Evolutionary conservation across 345 rosid species (phyloP).

Genomic region (Sisymbrium irio): DNA sequence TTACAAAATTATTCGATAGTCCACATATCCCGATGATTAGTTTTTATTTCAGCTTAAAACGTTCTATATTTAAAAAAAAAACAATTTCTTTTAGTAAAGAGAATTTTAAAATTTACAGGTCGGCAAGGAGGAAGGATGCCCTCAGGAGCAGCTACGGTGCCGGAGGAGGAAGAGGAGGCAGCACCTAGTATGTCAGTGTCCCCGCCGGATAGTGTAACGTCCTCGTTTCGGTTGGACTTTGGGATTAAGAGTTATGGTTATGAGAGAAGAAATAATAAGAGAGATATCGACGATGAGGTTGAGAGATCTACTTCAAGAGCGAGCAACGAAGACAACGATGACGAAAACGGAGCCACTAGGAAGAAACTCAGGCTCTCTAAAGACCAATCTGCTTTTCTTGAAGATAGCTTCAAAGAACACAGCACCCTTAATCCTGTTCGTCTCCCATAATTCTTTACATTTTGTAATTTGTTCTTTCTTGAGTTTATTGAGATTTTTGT

Average conservation of each 20-base stretch:
- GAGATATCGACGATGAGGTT: conserved; percentile 39
- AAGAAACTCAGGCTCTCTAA: conserved; percentile 93
- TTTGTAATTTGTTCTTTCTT: not conserved
- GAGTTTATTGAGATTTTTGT: not conserved
- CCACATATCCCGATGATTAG: not conserved
- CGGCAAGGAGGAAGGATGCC: conserved; percentile 39
- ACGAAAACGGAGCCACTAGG: conserved; percentile 76
- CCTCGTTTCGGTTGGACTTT: conserved; percentile 83
- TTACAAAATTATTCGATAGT: not conserved
- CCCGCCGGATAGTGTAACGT: conserved; percentile 78
- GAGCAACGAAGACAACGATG: conserved; percentile 64
- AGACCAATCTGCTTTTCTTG: conserved; percentile 92
- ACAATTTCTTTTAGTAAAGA: not conserved
- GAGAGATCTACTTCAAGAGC: conserved; percentile 68
- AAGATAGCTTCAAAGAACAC: conserved; percentile 91
- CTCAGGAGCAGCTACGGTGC: conserved; percentile 47
- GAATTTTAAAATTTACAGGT: conserved; percentile 44
- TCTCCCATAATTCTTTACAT: not conserved
- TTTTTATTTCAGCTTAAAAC: not conserved
- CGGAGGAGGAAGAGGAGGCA: conserved; percentile 42
- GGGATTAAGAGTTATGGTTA: conserved; percentile 48
- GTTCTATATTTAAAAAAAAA: not conserved
- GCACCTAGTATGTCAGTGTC: conserved; percentile 57
- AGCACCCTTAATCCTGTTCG: conserved; percentile 85
- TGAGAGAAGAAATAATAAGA: conserved; percentile 51